These are phyloP conservation scores for Aspergillus glaucus DNA, from an alignment of 2,329 filamentous ascomycete species.

Conservation along the genomic window DNA sequence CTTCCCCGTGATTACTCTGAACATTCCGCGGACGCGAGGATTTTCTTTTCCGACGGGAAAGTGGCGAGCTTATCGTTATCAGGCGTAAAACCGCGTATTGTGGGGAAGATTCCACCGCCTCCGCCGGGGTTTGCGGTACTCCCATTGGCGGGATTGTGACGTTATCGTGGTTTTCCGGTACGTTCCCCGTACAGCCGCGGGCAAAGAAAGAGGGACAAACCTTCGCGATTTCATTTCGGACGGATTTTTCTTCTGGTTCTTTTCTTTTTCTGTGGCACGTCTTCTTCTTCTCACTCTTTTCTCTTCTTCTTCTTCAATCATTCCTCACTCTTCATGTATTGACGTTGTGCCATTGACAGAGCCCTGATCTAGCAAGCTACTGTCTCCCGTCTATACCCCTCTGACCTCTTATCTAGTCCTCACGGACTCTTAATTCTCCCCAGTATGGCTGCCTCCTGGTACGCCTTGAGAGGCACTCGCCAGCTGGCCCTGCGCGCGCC, in stretches of 20 bases:
- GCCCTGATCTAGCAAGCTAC: not conserved
- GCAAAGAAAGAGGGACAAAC: not conserved
- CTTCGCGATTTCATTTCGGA: not conserved
- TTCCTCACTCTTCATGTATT: not conserved
- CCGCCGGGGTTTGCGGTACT: not conserved
- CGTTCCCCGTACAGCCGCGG: not conserved
- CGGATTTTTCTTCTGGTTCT: not conserved
- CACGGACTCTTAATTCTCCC: not conserved
- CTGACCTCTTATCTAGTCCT: not conserved
- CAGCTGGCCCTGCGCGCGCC: constrained; percentile 28
- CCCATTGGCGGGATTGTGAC: not conserved
- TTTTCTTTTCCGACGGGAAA: not conserved
- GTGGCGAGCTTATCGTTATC: not conserved
- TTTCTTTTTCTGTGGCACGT: constrained; percentile 2
- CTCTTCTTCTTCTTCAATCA: constrained; percentile 1
- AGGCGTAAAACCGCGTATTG: not conserved
- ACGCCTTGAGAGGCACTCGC: constrained; percentile 29
- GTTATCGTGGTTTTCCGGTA: not conserved
- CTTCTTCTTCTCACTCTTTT: constrained; percentile 1
- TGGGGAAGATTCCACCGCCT: not conserved
- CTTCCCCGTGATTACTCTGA: not conserved
- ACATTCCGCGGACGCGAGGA: not conserved
- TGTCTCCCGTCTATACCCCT: not conserved
- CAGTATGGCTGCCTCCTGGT: constrained; percentile 29
- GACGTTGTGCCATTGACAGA: not conserved